Percentiles rank a stretch among this genome's conserved stretches.
These are phyloP conservation scores for Circinella minor DNA, from an alignment of 371 early-diverging fungal genomes.

Conservation along the genomic window DNA sequence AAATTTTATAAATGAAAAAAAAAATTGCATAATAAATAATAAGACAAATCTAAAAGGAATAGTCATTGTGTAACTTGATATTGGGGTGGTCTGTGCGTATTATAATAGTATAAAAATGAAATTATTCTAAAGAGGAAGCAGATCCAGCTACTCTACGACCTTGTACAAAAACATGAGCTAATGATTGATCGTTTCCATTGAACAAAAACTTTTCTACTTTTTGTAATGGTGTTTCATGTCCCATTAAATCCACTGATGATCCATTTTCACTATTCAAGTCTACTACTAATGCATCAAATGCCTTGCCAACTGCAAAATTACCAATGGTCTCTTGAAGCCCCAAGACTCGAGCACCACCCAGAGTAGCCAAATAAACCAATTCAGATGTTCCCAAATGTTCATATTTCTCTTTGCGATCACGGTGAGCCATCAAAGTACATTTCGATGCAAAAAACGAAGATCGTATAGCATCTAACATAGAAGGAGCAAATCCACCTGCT, in stretches of 20 bases:
- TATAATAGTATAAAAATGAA: background rate
- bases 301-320: conserved; percentile 80
- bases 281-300: conserved; percentile 90
- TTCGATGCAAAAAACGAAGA: conserved; percentile 79
- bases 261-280: conserved; percentile 48
- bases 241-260: conserved; percentile 54
- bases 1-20: too few relatives aligned
- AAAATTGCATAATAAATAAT: too few relatives aligned
- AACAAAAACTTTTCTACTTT: conserved; percentile 70
- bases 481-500: conserved; percentile 85
- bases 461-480: conserved; percentile 86
- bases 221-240: conserved; percentile 41
- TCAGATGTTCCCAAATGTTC: conserved; percentile 53
- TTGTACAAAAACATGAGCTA: conserved; percentile 62
- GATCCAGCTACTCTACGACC: conserved; percentile 54
- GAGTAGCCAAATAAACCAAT: conserved; percentile 84
- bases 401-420: conserved; percentile 36
- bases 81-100: background rate
- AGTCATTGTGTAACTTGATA: too few relatives aligned
- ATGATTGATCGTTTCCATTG: conserved; percentile 65
- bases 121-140: background rate
- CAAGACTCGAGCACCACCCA: conserved; percentile 87
- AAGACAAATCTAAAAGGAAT: too few relatives aligned
- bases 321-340: conserved; percentile 76
- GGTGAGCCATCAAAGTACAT: conserved; percentile 38